Evolutionary conservation across 345 rosid genomes (phyloP).

Genomic region (Gossypium arboreum): DNA sequence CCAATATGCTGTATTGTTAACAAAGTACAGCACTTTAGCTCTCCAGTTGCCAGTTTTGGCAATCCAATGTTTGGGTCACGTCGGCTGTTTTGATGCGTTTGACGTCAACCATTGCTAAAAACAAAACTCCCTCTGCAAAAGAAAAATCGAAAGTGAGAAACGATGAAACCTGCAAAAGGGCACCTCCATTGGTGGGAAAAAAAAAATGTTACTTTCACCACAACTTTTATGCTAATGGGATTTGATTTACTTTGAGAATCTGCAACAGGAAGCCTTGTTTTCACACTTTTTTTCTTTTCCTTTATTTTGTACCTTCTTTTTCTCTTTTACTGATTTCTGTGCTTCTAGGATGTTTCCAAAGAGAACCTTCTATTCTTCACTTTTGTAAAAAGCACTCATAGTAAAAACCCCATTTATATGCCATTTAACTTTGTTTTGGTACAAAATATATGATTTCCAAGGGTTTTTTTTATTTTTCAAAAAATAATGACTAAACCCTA

Average conservation of each 20-base stretch:
- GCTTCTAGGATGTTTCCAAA: neutral
- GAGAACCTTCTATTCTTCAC: neutral
- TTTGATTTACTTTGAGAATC: neutral
- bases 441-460: neutral
- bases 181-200: neutral
- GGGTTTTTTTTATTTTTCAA: neutral
- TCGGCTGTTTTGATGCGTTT: neutral
- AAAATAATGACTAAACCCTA: neutral
- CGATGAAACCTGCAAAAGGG: neutral
- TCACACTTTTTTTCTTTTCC: neutral
- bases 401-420: too few species aligned
- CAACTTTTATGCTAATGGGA: neutral
- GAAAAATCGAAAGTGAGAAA: neutral
- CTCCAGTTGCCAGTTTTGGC: neutral
- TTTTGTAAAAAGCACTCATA: neutral
- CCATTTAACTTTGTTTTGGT: too few species aligned
- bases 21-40: neutral
- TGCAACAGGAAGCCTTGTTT: neutral
- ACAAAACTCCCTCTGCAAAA: neutral
- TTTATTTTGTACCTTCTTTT: neutral
- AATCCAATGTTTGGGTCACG: neutral
- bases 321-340: neutral
- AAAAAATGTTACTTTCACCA: neutral
- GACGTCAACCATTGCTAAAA: constrained; percentile 8
- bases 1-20: neutral